Evolutionary conservation across 805 yeast species (phyloP).

Genomic region (Tetrapisispora phaffii): DNA sequence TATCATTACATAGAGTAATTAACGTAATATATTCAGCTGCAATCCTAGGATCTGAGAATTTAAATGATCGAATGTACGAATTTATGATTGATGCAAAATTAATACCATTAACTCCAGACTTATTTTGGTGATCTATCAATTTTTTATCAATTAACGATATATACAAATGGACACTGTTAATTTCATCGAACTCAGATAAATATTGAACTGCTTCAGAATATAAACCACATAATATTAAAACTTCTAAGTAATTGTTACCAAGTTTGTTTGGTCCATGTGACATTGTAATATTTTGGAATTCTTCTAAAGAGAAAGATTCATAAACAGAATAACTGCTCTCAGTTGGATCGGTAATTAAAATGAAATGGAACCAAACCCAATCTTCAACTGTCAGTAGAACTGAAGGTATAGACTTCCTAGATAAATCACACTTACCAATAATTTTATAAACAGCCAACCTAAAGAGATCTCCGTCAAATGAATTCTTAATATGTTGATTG

Average conservation of each 20-base stretch:
- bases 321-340: constrained; percentile 43
- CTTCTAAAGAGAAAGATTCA: constrained; percentile 63
- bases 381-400: constrained; percentile 78
- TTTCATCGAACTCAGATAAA: constrained; percentile 45
- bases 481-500: constrained; percentile 68
- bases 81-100: constrained; percentile 60
- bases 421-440: constrained; percentile 78
- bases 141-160: constrained; percentile 71
- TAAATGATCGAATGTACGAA: constrained; percentile 71
- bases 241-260: constrained; percentile 62
- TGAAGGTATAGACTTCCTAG: constrained; percentile 57
- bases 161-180: constrained; percentile 84
- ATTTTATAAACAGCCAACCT: constrained; percentile 84
- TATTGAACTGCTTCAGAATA: constrained; percentile 73
- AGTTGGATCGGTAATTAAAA: constrained; percentile 53
- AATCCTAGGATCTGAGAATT: constrained; percentile 75
- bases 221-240: constrained; percentile 64
- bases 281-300: constrained; percentile 61
- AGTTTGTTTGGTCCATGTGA: constrained; percentile 69
- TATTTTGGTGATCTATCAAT: constrained; percentile 31
- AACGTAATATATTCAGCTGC: constrained; percentile 83
- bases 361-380: constrained; percentile 92
- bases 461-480: constrained; percentile 69
- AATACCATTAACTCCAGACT: constrained; percentile 15
- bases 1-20: constrained; percentile 44